Evolutionary conservation across 2,329 filamentous ascomycete genomes (phyloP), one percentile per base, ranked within the genome.

Genomic region (Didymella pomorum): DNA sequence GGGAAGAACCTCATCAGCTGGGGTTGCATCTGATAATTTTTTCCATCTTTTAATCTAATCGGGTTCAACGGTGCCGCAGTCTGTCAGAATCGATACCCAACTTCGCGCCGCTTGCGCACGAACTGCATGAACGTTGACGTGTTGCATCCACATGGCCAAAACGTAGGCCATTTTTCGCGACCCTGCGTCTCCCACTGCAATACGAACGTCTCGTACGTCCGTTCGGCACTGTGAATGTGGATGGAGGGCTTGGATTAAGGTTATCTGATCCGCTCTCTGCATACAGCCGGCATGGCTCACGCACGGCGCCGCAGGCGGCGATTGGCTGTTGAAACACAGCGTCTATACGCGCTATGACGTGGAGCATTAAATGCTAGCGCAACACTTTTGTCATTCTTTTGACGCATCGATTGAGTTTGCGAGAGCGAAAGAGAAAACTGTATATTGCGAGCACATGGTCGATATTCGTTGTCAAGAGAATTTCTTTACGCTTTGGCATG

Each of bases 211-310:
- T 56, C 56, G 29, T 60, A 62, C 53, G 56, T 52, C 31, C 25
- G 49, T 29, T 39, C 18, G 28, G 52, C 41, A 33, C 23, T 14
- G 11, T 33, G 37, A 46, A 50, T 28, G 44, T 50, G 39, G 35
- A 26, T 39, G 35, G 42, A 21, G 20, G 39, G 21, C 49, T 47
- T 59, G 60, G 62, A 62, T 62, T 54, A 50, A 71, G 58, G 65
- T 70, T 74, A 73, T 74, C 71, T 68, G 71, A 75, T 74, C 72
- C 70, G 69, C 64, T 4, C 55, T 63, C 63, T 70, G 67, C 66
- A 69, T 64, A 16, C 39, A 26, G 11, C n/a, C 31, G 43, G 37
- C 49, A 23, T 37, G 37, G 37, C 28, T 49, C 33, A 35, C 21
- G 37, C 26, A 42, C 18, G 9, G 20, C 14, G 55, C 25, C 16